Evolutionary conservation across 257 asterid species (phyloP).

Genomic region (Scutellaria galericulata): DNA sequence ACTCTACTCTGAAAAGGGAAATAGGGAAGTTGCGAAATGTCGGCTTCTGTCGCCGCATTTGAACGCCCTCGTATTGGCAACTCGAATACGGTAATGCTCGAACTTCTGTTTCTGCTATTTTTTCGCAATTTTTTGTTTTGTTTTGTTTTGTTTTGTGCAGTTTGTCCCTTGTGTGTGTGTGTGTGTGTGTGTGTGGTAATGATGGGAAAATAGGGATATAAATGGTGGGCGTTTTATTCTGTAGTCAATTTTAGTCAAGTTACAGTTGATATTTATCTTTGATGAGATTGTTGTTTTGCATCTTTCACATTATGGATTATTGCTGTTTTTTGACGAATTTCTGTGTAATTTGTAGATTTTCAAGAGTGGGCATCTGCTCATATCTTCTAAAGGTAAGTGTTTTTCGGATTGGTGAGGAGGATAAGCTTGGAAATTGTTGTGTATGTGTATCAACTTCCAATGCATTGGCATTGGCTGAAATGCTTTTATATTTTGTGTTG

Average conservation of each 20-base stretch:
- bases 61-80: constrained; percentile 91
- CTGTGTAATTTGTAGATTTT: constrained; percentile 68
- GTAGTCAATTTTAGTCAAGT: constrained; percentile 47
- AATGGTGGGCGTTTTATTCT: constrained; percentile 29
- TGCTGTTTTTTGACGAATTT: constrained; percentile 32
- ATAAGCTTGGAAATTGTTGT: constrained; percentile 1
- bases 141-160: not conserved
- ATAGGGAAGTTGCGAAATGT: constrained; percentile 50
- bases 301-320: constrained; percentile 26
- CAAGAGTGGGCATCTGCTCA: constrained; percentile 98
- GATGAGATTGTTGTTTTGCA: constrained; percentile 23
- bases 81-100: constrained; percentile 74
- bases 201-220: constrained; percentile 13
- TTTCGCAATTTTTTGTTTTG: not conserved
- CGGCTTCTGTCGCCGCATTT: constrained; percentile 80
- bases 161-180: not conserved
- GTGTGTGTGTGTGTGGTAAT: not conserved
- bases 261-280: constrained; percentile 1
- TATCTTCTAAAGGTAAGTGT: constrained; percentile 92
- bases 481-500: constrained; percentile 1
- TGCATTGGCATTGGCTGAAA: not conserved
- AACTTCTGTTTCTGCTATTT: constrained; percentile 17
- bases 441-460: not conserved
- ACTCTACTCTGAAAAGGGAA: constrained; percentile 33
- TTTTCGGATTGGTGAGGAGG: constrained; percentile 21